phyloP scores from a whole-genome alignment of 768 basidiomycete genomes.

The Boletus bicolor region DNA sequence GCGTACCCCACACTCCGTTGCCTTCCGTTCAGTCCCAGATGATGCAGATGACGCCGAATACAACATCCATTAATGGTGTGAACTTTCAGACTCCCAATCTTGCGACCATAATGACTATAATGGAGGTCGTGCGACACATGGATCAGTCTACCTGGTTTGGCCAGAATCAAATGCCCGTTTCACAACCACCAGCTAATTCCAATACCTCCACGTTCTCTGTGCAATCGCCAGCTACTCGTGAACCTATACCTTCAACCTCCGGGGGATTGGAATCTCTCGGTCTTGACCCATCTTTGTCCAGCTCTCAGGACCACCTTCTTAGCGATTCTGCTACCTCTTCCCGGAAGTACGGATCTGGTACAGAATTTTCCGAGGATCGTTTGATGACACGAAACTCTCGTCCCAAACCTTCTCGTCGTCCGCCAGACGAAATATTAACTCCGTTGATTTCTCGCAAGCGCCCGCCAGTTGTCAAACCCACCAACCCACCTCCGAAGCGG shows the following conservation, averaged over 20 bases:
- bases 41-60: conserved; percentile 13
- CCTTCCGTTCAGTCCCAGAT: conserved; percentile 17
- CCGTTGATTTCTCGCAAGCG: conserved; percentile 24
- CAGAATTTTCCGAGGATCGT: conserved; percentile 9
- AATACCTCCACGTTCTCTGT: neutral
- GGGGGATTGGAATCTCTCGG: neutral
- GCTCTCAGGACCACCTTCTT: conserved; percentile 1
- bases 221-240: conserved; percentile 2
- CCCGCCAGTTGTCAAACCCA: conserved; percentile 14
- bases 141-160: conserved; percentile 20
- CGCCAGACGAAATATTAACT: conserved; percentile 5
- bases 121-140: conserved; percentile 32
- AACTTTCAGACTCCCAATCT: conserved; percentile 20
- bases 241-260: conserved; percentile 1
- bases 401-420: neutral
- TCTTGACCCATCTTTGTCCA: neutral
- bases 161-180: conserved; percentile 16
- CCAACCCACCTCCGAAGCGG: conserved; percentile 18
- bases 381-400: conserved; percentile 5
- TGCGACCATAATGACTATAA: conserved; percentile 30
- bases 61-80: conserved; percentile 3
- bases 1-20: conserved; percentile 7
- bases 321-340: conserved; percentile 1
- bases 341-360: conserved; percentile 1
- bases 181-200: conserved; percentile 16